Percentiles rank a stretch among this genome's conserved stretches.
These are phyloP conservation scores for Suillus fuscotomentosus DNA, from an alignment of 768 basidiomycete species.

Conservation along the genomic window DNA sequence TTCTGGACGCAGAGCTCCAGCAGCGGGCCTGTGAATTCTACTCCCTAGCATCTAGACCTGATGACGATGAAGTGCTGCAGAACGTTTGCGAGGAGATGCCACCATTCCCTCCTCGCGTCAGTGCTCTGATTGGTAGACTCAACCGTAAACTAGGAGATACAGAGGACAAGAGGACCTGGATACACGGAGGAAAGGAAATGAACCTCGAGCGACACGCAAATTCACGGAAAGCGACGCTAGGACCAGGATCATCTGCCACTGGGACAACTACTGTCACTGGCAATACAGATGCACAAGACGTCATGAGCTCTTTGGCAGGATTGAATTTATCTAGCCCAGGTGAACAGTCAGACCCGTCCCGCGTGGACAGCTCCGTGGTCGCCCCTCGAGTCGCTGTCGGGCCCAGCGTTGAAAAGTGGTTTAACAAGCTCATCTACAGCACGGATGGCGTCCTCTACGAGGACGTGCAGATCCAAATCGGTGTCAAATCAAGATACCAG, in stretches of 20 bases:
- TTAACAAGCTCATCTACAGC: constrained; percentile 75
- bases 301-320: constrained; percentile 78
- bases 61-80: constrained; percentile 91
- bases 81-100: constrained; percentile 99
- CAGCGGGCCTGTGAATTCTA: constrained; percentile 99
- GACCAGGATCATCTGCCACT: constrained; percentile 31
- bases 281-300: constrained; percentile 44
- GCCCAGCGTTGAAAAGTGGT: constrained; percentile 86
- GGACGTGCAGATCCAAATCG: constrained; percentile 93
- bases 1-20: constrained; percentile 95
- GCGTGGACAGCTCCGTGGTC: constrained; percentile 28
- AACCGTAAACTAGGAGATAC: constrained; percentile 89
- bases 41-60: constrained; percentile 77
- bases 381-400: constrained; percentile 60
- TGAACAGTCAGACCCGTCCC: constrained; percentile 17
- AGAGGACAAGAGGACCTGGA: constrained; percentile 95
- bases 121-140: constrained; percentile 81
- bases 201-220: constrained; percentile 75
- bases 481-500: constrained; percentile 95
- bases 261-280: constrained; percentile 37
- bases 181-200: constrained; percentile 91
- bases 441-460: constrained; percentile 93
- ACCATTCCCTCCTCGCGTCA: constrained; percentile 94
- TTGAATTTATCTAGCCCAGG: constrained; percentile 57
- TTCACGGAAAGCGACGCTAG: constrained; percentile 47